A percentile compares a stretch with the other conserved stretches of the same genome.
Evolutionary conservation across 73 alveolate species (phyloP).

Genomic region (Stentor coeruleus): DNA sequence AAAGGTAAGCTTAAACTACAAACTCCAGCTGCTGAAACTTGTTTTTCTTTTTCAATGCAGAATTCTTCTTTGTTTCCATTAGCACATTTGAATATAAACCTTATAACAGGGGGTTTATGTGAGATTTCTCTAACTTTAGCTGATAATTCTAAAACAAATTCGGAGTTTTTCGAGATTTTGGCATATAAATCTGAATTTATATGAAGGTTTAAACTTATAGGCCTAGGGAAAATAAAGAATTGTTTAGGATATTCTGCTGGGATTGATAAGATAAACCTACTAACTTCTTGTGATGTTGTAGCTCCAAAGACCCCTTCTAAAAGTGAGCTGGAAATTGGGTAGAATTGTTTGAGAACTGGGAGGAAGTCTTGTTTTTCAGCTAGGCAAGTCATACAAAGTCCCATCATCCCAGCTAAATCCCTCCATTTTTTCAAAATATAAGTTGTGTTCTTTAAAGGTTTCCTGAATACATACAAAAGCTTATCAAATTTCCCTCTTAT

Average conservation of each 20-base stretch:
- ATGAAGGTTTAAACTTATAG: background rate
- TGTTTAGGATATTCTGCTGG: constrained; percentile 9
- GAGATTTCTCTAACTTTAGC: background rate
- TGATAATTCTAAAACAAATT: constrained; percentile 5
- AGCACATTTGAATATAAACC: background rate
- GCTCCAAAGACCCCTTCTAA: background rate
- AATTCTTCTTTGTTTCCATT: background rate
- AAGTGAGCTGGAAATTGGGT: background rate
- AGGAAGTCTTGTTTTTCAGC: background rate
- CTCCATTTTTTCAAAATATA: background rate
- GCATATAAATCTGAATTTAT: background rate
- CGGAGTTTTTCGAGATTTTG: background rate
- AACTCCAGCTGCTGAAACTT: background rate
- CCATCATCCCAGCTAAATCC: background rate
- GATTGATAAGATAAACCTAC: background rate
- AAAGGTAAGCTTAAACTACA: background rate
- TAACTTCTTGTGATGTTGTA: background rate
- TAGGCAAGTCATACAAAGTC: background rate
- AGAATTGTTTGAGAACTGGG: background rate
- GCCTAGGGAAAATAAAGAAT: background rate
- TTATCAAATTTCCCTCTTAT: background rate
- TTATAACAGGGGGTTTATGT: background rate
- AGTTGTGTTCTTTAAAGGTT: background rate
- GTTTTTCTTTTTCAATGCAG: background rate
- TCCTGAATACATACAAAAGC: background rate